These are phyloP conservation scores for Aspergillus nidulans DNA, from an alignment of 495 filamentous ascomycete species.

Conservation along the genomic window DNA sequence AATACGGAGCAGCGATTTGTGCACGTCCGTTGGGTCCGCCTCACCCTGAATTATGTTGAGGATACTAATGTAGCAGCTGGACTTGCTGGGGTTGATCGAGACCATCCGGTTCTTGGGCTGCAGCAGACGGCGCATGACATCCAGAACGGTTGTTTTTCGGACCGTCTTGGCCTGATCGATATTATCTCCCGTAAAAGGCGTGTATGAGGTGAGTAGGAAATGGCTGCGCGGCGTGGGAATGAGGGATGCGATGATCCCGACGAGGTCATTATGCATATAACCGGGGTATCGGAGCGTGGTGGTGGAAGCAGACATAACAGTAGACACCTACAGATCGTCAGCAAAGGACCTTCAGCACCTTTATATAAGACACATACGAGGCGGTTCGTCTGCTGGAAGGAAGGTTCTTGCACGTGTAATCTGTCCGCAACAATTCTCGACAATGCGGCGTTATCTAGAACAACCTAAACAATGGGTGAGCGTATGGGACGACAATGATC, in stretches of 20 bases:
- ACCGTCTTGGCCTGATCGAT: constrained; percentile 96
- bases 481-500: neutral
- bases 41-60: constrained; percentile 98
- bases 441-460: constrained; percentile 91
- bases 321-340: constrained; percentile 57
- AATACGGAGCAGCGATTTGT: constrained; percentile 96
- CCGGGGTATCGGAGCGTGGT: constrained; percentile 95
- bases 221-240: constrained; percentile 96
- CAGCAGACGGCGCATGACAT: constrained; percentile 92
- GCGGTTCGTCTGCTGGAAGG: constrained; percentile 96
- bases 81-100: constrained; percentile 89
- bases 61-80: constrained; percentile 97
- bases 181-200: constrained; percentile 91
- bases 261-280: constrained; percentile 99
- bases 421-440: constrained; percentile 91
- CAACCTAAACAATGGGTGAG: constrained; percentile 50
- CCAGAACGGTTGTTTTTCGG: constrained; percentile 93
- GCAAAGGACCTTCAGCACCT: neutral
- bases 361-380: constrained; percentile 48
- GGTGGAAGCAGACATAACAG: constrained; percentile 97
- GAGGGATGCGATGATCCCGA: constrained; percentile 90
- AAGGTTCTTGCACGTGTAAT: constrained; percentile 88
- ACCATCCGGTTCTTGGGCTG: constrained; percentile 99
- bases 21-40: constrained; percentile 92
- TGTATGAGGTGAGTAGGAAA: constrained; percentile 97